phyloP scores from a whole-genome alignment of 1,284 basidiomycete genomes.

The Termitomyces sp. region DNA sequence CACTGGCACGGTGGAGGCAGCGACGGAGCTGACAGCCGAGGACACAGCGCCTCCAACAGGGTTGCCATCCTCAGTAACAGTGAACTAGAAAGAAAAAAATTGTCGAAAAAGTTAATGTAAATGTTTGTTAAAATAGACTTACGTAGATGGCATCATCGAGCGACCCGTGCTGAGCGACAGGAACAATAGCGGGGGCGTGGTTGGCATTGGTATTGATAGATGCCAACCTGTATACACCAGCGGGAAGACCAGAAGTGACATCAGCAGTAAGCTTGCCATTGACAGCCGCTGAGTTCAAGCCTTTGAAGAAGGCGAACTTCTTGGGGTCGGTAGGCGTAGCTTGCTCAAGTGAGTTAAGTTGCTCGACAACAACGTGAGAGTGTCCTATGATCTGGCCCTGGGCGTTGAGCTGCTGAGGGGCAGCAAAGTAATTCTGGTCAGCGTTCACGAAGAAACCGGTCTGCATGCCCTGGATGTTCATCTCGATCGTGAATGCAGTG shows the following conservation, averaged over 20 bases:
- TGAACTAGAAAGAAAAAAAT: conserved; percentile 30
- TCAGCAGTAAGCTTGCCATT: conserved; percentile 49
- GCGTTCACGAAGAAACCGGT: conserved; percentile 63
- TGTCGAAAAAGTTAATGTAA: not conserved
- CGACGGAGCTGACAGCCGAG: conserved; percentile 11
- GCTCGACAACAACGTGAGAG: conserved; percentile 63
- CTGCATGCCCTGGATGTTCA: conserved; percentile 52
- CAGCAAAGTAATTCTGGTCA: conserved; percentile 57
- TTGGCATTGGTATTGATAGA: conserved; percentile 58
- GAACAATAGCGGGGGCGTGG: conserved; percentile 59
- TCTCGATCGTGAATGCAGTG: conserved; percentile 51
- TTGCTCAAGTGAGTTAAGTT: conserved; percentile 43
- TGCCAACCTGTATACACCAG: conserved; percentile 56
- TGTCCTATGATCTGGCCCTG: conserved; percentile 56
- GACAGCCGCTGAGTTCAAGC: conserved; percentile 44
- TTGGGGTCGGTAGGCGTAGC: conserved; percentile 50
- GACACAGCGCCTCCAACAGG: conserved; percentile 12
- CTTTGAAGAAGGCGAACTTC: conserved; percentile 69
- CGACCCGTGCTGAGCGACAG: conserved; percentile 57
- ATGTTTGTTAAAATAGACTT: conserved; percentile 13
- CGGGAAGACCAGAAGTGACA: conserved; percentile 55
- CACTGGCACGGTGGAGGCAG: conserved; percentile 12
- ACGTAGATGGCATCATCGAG: conserved; percentile 59
- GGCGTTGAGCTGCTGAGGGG: conserved; percentile 52
- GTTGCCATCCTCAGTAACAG: conserved; percentile 28